Evolutionary conservation across 176 grass and related monocot species (phyloP), one percentile per base, ranked within the genome.

Genomic region (Melocanna baccifera): DNA sequence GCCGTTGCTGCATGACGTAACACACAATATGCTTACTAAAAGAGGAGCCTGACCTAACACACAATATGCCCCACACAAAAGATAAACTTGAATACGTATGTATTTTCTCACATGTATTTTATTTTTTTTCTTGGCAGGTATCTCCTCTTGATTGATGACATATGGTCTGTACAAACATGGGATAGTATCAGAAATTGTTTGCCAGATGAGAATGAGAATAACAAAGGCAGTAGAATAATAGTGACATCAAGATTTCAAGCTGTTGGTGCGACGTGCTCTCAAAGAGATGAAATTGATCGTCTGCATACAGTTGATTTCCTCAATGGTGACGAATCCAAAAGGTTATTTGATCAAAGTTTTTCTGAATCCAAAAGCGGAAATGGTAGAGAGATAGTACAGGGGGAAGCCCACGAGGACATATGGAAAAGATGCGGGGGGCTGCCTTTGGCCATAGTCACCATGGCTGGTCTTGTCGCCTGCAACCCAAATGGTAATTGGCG

Each of bases 91-190:
- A 3, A 32, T 32, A 2, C 30, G 30, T 32, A 3, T 32, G 30
- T 3, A 6, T 41, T 20, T 36, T 11, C 11, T 58, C 51, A 58
- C 36, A 0, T 8, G 53, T 41, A 42, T 26, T 77, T 34, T 42
- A 0, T 16, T 23, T 50, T 18, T 0, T 0, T 45, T 47, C 1
- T 22, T 34, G 52, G 7, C 16, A 83, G 81, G 5, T 83, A 73
- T 25, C 55, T 83, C 3, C 39, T 83, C 26, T 63, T 83, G 45
- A 37, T 83, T 50, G 81, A 83, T 51, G 81, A 83, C 7, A 37
- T 83, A 11, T 83, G 81, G 81, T 83, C 81, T 63, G 18, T 42
- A 47, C 6, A 62, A 6, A 83, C 69, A 63, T 83, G 81, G 81
- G 39, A 62, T 0, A 62, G 39, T 36, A 83, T 83, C 26, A 63